Base-by-base conservation (phyloP, 768 basidiomycete species). In the Jaapia argillacea region DNA sequence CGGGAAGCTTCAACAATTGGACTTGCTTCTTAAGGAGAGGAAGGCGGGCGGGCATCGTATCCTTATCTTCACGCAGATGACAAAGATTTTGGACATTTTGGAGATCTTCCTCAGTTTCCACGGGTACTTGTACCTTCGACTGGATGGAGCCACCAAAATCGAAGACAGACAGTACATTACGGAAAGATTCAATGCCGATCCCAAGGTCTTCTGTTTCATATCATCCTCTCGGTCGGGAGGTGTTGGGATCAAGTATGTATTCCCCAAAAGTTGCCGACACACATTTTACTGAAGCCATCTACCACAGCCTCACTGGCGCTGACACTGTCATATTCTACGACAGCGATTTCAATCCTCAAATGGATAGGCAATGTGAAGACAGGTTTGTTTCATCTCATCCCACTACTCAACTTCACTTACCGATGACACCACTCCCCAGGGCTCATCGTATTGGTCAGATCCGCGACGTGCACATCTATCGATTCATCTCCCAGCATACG, bases 391-490 rank as follows among this genome's bases (percentile, higher is more conserved):
- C n/a, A 3, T 35, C 21, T 31, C 16, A 12, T 35, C 27, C 24
- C 22, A 13, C 14, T 24, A 28, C n/a, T 2, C 5, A 12, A 13
- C 3, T 24, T n/a, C 23, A 35, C 27, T 36, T 26, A 49, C 42
- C 54, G 25, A 36, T 44, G 28, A 35, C n/a, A 22, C 5, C 48
- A n/a, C n/a, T n/a, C n/a, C n/a, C n/a, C n/a, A 88, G 93, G 38
- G 94, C 93, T 0, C 94, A 99, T 58, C 87, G 94, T n/a, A 97
- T 99, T 49, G 94, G 94, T 6, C 94, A 97, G 60, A 90, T 90
- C 46, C 85, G 88, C 40, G 89, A 92, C 56, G 93, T 98, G 6
- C 89, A 96, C 58, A 93, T 97, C 52, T 96, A 94, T 62, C 84
- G 93, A 14, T 90, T 98, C 57, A 81, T 97, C 38, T 88, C 88